Evolutionary conservation across 2,329 filamentous ascomycete genomes (phyloP).

Genomic region (Orbilia ellipsospora): DNA sequence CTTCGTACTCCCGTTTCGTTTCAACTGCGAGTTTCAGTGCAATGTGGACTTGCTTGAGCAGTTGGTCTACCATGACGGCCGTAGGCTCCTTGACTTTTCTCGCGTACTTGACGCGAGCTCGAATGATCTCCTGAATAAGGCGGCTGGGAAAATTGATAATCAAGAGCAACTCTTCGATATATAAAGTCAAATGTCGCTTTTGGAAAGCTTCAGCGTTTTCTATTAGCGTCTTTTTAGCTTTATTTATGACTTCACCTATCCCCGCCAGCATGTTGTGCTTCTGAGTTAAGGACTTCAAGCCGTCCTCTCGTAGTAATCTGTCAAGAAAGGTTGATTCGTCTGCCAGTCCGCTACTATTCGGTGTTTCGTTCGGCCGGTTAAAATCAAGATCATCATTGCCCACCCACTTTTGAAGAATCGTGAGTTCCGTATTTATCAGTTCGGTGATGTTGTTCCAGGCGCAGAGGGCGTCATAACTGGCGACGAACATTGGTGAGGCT

Average conservation of each 20-base stretch:
- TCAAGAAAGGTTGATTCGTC: slow-evolving; percentile 96
- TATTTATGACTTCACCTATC: slow-evolving; percentile 86
- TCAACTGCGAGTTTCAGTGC: slow-evolving; percentile 88
- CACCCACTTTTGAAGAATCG: slow-evolving; percentile 93
- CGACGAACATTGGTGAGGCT: slow-evolving; percentile 78
- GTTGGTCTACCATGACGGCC: slow-evolving; percentile 93
- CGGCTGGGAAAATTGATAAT: slow-evolving; percentile 97
- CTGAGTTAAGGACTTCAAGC: slow-evolving; percentile 88
- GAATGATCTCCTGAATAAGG: slow-evolving; percentile 95
- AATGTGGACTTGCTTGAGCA: slow-evolving; percentile 96
- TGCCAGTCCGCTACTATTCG: slow-evolving; percentile 76
- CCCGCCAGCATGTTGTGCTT: slow-evolving; percentile 82
- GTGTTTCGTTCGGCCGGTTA: slow-evolving; percentile 76
- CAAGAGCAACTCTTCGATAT: slow-evolving; percentile 94
- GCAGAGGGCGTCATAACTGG: slow-evolving; percentile 87
- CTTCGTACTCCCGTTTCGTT: slow-evolving; percentile 88
- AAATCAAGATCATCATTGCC: slow-evolving; percentile 97
- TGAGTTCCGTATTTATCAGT: slow-evolving; percentile 93
- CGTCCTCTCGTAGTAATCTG: slow-evolving; percentile 93
- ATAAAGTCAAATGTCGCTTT: slow-evolving; percentile 89
- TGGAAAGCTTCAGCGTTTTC: slow-evolving; percentile 84
- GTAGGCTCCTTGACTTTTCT: slow-evolving; percentile 95
- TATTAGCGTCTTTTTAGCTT: slow-evolving; percentile 92
- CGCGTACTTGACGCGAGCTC: slow-evolving; percentile 87
- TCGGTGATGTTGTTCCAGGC: slow-evolving; percentile 98